Evolutionary conservation across 768 basidiomycete genomes (phyloP).

Genomic region (Hygrocybe punicea): DNA sequence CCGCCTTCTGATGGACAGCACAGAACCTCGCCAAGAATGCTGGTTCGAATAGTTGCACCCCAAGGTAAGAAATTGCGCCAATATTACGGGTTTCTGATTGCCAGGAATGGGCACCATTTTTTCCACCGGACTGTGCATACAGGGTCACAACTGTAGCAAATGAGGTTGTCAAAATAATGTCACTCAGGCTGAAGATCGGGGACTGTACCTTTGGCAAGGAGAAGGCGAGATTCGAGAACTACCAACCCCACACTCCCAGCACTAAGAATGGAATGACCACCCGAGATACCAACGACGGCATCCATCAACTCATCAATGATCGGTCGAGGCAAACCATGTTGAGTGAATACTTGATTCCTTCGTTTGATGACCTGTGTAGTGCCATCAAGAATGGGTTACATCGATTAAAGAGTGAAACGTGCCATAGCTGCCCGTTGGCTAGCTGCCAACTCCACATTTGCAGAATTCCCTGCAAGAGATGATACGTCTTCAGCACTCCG

Average conservation of each 20-base stretch:
- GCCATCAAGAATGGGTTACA: not conserved
- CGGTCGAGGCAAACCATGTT: not conserved
- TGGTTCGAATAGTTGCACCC: conserved; percentile 6
- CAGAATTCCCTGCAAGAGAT: not conserved
- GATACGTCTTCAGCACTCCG: not conserved
- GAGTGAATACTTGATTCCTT: not conserved
- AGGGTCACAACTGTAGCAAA: conserved; percentile 6
- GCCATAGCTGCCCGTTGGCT: not conserved
- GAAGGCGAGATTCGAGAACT: not conserved
- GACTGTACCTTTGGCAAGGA: not conserved
- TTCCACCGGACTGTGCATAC: conserved; percentile 10
- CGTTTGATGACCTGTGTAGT: not conserved
- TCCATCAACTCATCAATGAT: too few relatives aligned
- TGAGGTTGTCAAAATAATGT: not conserved
- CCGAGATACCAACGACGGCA: too few relatives aligned
- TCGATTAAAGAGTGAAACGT: not conserved
- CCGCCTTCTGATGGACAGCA: not conserved
- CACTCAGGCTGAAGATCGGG: not conserved
- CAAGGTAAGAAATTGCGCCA: conserved; percentile 10
- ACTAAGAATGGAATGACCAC: too few relatives aligned
- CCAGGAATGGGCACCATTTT: conserved; percentile 9
- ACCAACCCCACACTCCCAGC: too few relatives aligned
- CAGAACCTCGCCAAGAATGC: not conserved
- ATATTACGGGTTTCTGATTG: conserved; percentile 2
- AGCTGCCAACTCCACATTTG: not conserved